These are phyloP conservation scores for Neckera pumila DNA, from an alignment of 225 moss, liverwort and hornwort genomes.

Conservation along the genomic window DNA sequence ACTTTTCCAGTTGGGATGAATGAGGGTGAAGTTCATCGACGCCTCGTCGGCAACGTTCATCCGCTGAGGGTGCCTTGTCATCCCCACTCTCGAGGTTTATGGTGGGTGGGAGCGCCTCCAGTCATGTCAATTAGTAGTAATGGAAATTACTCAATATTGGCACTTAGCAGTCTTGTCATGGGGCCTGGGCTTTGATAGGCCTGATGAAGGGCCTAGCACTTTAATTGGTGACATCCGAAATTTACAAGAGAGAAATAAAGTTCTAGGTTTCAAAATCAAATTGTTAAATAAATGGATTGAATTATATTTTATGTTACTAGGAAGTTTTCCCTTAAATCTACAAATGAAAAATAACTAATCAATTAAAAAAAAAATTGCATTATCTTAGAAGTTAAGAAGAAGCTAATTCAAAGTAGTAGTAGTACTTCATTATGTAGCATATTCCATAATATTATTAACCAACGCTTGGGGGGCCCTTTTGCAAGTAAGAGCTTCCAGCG, in stretches of 20 bases:
- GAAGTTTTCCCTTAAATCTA: not conserved
- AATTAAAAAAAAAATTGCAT: too few relatives aligned
- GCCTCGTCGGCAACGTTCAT: not conserved
- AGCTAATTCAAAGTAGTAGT: not conserved
- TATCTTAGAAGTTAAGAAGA: not conserved
- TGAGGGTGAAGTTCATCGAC: not conserved
- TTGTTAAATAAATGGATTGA: not conserved
- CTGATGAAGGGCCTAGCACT: too few relatives aligned
- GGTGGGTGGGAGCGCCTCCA: not conserved
- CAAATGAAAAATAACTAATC: not conserved
- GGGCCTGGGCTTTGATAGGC: not conserved
- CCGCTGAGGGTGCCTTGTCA: not conserved
- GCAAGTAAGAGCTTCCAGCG: too few relatives aligned
- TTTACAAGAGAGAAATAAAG: too few relatives aligned
- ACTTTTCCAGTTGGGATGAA: not conserved
- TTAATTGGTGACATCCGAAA: not conserved
- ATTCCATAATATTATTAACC: too few relatives aligned
- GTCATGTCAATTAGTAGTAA: not conserved
- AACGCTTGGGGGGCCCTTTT: too few relatives aligned
- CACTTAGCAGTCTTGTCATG: not conserved
- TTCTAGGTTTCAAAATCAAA: not conserved
- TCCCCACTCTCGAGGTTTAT: not conserved
- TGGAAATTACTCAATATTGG: not conserved
- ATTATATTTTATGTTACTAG: too few relatives aligned
- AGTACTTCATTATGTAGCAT: too few relatives aligned